phyloP scores from a whole-genome alignment of 2,329 filamentous ascomycete genomes.

The Gaeumannomyces tritici region DNA sequence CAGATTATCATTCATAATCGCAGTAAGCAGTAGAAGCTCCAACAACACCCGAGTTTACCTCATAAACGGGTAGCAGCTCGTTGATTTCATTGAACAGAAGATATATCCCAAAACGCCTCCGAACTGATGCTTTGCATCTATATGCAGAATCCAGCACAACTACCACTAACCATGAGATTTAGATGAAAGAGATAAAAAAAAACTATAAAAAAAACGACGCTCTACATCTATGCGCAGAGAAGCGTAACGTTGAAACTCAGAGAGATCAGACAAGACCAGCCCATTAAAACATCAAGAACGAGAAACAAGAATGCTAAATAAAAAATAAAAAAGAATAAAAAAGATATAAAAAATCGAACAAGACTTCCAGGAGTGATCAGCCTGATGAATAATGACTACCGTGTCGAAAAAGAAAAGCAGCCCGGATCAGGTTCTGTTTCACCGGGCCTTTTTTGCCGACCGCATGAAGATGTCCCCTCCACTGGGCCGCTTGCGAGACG shows the following conservation, averaged over 20 bases:
- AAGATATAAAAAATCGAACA: too few species aligned
- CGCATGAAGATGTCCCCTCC: slow-evolving; percentile 36
- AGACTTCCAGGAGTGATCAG: too few species aligned
- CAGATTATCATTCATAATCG: slow-evolving; percentile 4
- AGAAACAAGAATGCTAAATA: background rate
- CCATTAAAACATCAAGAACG: background rate
- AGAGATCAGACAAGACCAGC: background rate
- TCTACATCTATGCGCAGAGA: background rate
- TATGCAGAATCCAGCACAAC: background rate
- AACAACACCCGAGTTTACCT: too few species aligned
- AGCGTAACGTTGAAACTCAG: background rate
- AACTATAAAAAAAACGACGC: background rate
- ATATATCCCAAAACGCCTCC: background rate
- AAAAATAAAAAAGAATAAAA: background rate
- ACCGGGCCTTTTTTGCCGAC: slow-evolving; percentile 25
- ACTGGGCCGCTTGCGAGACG: background rate
- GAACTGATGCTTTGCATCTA: background rate
- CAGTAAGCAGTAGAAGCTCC: background rate
- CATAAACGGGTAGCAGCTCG: too few species aligned
- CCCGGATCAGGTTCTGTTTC: background rate
- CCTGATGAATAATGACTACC: too few species aligned
- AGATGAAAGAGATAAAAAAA: background rate
- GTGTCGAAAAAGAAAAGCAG: background rate
- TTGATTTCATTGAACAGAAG: too few species aligned
- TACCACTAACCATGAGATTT: background rate